These are phyloP conservation scores for Aspergillus arachidicola DNA, from an alignment of 2,329 filamentous ascomycete species.

Conservation along the genomic window DNA sequence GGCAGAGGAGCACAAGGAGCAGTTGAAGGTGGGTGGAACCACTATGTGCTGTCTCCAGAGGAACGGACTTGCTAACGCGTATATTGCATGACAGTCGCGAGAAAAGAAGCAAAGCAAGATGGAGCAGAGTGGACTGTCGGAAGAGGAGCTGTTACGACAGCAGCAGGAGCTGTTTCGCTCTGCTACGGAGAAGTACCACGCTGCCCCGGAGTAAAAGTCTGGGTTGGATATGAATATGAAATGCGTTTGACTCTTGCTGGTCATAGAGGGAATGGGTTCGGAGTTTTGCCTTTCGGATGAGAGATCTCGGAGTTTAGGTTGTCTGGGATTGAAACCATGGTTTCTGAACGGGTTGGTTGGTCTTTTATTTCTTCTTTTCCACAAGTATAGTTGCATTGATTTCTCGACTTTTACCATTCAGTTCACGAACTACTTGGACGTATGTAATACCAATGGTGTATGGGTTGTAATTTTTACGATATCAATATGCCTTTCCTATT, in stretches of 20 bases:
- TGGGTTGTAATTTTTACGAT: background rate
- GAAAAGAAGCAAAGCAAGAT: conserved; percentile 98
- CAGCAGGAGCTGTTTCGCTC: conserved; percentile 90
- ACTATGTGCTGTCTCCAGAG: background rate
- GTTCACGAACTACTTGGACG: background rate
- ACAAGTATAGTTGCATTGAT: background rate
- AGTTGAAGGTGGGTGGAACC: conserved; percentile 71
- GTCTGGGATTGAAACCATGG: conserved; percentile 7
- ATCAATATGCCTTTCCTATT: background rate
- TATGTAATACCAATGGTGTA: background rate
- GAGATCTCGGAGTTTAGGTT: conserved; percentile 10
- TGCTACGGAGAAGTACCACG: conserved; percentile 72
- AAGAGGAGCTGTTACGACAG: conserved; percentile 84
- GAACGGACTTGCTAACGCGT: conserved; percentile 18
- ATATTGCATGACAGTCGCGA: conserved; percentile 63
- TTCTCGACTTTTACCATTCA: background rate
- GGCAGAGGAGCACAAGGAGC: conserved; percentile 88
- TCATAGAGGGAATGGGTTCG: conserved; percentile 31
- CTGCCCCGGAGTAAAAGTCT: conserved; percentile 43
- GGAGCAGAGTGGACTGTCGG: conserved; percentile 86
- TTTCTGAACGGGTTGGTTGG: conserved; percentile 6
- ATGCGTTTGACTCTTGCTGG: conserved; percentile 31
- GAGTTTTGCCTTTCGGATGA: conserved; percentile 24
- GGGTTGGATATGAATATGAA: background rate
- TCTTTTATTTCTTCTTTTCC: background rate